phyloP scores from a whole-genome alignment of 2,329 filamentous ascomycete species.

The Aspergillus latus region DNA sequence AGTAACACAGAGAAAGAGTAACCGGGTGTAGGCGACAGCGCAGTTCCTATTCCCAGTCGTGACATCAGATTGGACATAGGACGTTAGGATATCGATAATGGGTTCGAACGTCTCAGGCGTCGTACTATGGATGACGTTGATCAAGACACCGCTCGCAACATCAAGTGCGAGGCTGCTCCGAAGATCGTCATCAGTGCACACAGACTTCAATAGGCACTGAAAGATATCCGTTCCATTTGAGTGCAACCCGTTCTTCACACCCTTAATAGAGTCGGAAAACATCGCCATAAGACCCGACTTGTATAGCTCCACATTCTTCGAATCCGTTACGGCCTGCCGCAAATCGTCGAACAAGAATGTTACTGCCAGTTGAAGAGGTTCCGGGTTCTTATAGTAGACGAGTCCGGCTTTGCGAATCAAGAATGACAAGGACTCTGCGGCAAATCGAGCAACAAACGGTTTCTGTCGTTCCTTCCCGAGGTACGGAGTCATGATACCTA shows the following conservation, averaged over 20 bases:
- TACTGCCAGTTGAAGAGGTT: conserved; percentile 69
- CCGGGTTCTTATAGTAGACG: conserved; percentile 69
- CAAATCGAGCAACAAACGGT: conserved; percentile 84
- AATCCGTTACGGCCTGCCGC: conserved; percentile 32
- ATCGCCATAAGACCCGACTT: conserved; percentile 88
- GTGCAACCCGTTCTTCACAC: conserved; percentile 59
- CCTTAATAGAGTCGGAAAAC: conserved; percentile 77
- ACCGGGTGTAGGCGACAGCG: conserved; percentile 40
- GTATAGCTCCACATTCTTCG: conserved; percentile 57
- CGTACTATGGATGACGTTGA: conserved; percentile 80
- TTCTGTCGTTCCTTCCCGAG: conserved; percentile 81
- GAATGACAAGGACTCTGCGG: conserved; percentile 93
- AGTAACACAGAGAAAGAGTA: conserved; percentile 63
- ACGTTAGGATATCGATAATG: conserved; percentile 62
- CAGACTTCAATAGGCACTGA: conserved; percentile 48
- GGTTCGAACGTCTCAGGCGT: conserved; percentile 70
- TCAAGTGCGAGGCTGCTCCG: conserved; percentile 49
- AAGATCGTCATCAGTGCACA: conserved; percentile 30
- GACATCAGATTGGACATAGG: conserved; percentile 43
- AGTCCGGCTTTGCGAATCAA: conserved; percentile 84
- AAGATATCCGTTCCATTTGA: conserved; percentile 57
- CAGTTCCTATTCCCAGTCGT: conserved; percentile 41
- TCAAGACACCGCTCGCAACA: conserved; percentile 72
- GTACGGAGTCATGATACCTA: conserved; percentile 77
- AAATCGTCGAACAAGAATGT: conserved; percentile 71